phyloP scores from a whole-genome alignment of 768 basidiomycete species.

The Mycena floridula region DNA sequence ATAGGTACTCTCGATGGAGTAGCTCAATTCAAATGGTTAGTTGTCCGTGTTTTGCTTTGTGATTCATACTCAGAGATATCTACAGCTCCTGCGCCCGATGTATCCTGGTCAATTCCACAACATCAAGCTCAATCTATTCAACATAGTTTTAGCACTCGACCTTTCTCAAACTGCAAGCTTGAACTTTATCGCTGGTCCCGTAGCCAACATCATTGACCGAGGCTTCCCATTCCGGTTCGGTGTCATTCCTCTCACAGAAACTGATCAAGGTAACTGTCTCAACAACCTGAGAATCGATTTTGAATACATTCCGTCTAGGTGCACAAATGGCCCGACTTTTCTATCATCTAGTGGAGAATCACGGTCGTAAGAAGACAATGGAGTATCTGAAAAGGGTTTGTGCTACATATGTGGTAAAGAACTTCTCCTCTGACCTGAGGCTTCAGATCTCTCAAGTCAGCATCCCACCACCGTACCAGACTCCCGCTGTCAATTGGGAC shows the following conservation, averaged over 20 bases:
- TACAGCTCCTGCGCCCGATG: slow-evolving; percentile 67
- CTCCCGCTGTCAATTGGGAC: slow-evolving; percentile 35
- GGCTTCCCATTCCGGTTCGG: slow-evolving; percentile 81
- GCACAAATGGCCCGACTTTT: slow-evolving; percentile 67
- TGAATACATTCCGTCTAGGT: slow-evolving; percentile 29
- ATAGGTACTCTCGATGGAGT: slow-evolving; percentile 47
- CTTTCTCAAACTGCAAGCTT: slow-evolving; percentile 58
- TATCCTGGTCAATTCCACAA: slow-evolving; percentile 76
- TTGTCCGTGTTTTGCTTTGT: slow-evolving; percentile 1
- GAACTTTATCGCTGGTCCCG: slow-evolving; percentile 54
- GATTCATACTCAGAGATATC: not conserved
- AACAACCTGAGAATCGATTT: not conserved
- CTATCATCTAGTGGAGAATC: slow-evolving; percentile 56
- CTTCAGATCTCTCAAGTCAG: slow-evolving; percentile 34
- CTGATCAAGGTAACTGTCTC: slow-evolving; percentile 29
- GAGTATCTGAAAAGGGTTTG: slow-evolving; percentile 52
- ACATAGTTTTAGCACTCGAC: slow-evolving; percentile 78
- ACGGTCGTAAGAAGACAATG: slow-evolving; percentile 60
- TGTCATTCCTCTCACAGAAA: slow-evolving; percentile 68
- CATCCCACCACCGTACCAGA: slow-evolving; percentile 19
- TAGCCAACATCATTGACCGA: slow-evolving; percentile 67
- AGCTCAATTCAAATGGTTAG: slow-evolving; percentile 46
- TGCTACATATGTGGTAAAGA: not conserved
- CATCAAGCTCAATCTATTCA: slow-evolving; percentile 76
- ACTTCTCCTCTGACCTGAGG: not conserved